Evolutionary conservation across 2,329 filamentous ascomycete genomes (phyloP), one percentile per base, ranked within the genome.

Genomic region (Beauveria scarabaeidicola): DNA sequence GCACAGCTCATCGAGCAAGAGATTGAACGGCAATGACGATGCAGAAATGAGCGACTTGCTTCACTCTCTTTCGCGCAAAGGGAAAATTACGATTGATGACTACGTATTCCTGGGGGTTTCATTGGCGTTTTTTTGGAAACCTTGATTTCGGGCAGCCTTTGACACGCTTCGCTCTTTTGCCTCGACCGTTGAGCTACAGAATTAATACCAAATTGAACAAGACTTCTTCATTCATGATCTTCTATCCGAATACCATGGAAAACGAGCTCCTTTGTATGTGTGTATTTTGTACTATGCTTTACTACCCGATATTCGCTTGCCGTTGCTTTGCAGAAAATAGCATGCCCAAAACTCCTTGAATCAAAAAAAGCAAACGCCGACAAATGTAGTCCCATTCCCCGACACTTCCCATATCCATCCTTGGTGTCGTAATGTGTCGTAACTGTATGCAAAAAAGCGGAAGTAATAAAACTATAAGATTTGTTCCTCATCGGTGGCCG

Each of bases 1-100:
- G 79, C 78, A 11, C 80, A 82, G 63, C 76, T 77, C 58, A 73
- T 75, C 17, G 75, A 81, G 61, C 73, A 78, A 23, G 69, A 76
- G 55, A 66, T 71, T 15, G 71, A 72, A 4, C 63, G 67, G 3
- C 67, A 68, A 23, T 64, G 66, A 56, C 63, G 17, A 46, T 19
- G 11, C 8, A 36, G 36, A 27, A 38, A 43, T 56, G 59, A 36
- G 11, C 11, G 13, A 15, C n/a, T 15, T 21, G n/a, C 19, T n/a
- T 47, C 19, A 13, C 17, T 2, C 13, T 46, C n/a, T n/a, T 36
- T 15, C 32, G 9, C 15, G 4, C 13, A 36, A 21, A 38, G 15
- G 52, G 36, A 41, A 36, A 23, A 36, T 51, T 32, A 47, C 17
- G 50, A 53, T 32, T 36, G 47, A 53, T 46, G 55, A 51, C 38